Evolutionary conservation across 768 basidiomycete genomes (phyloP), one percentile per base, ranked within the genome.

Genomic region (Calocybe cyanea): DNA sequence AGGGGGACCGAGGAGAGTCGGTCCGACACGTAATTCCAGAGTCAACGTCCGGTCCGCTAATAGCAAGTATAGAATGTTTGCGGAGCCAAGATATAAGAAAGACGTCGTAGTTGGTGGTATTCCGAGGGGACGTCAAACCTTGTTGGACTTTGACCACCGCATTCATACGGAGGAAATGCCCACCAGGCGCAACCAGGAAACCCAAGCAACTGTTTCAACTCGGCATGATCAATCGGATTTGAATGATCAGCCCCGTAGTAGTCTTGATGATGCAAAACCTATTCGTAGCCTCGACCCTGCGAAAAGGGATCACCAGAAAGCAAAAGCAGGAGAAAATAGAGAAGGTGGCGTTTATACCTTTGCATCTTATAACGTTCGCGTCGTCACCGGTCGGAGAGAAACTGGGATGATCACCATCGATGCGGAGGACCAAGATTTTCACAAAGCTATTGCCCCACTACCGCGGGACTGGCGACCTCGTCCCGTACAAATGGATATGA

Each of bases 161-260:
- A 37, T 23, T 34, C 36, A 36, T 36, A 30, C 36, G 39, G 35
- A 9, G 38, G 20, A 25, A 36, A 18, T 25, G 17, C 13, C 45
- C 33, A n/a, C 18, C 14, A 25, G 6, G 13, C 14, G 14, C 23
- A 13, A n/a, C 20, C 19, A n/a, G 18, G 41, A 24, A 23, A 13
- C 20, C 10, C 41, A n/a, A 7, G 35, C 20, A 7, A 24, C 33
- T 24, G 10, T 40, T 1, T 25, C 35, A 21, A 28, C 17, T 34
- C 37, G 41, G 9, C 25, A 23, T n/a, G 32, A 42, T 21, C 38
- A 30, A 17, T 35, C 39, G 20, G 34, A 20, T 62, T 62, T 4
- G 62, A 69, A 9, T 73, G 80, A 53, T 82, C 83, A 82, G 63
- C 76, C 41, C 73, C 69, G 17, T n/a, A 19, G 43, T 30, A 39